phyloP scores from a whole-genome alignment of 768 basidiomycete species.

The Lactifluus piperatus region DNA sequence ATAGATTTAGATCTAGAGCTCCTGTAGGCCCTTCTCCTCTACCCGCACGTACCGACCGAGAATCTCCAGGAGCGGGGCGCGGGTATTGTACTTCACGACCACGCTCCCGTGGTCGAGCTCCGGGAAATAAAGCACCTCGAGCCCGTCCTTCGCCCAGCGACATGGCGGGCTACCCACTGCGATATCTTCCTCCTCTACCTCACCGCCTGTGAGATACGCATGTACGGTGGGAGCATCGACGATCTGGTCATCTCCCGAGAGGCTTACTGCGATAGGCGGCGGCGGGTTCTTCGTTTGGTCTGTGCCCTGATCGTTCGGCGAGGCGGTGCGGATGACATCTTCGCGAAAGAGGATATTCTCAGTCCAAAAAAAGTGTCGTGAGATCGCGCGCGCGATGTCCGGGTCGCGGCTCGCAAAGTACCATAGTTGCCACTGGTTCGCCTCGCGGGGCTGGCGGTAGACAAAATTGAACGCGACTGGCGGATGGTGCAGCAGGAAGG shows the following conservation, averaged over 20 bases:
- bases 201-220: conserved; percentile 33
- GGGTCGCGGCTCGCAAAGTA: conserved; percentile 58
- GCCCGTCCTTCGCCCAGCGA: conserved; percentile 25
- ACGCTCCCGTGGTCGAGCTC: conserved; percentile 36
- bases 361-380: conserved; percentile 58
- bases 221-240: conserved; percentile 33
- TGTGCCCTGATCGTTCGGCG: conserved; percentile 11
- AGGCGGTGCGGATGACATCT: conserved; percentile 31
- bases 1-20: too few species aligned
- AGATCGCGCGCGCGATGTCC: conserved; percentile 50
- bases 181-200: conserved; percentile 17
- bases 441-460: conserved; percentile 42
- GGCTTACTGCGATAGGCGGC: conserved; percentile 28
- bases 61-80: conserved; percentile 28
- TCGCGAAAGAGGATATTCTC: conserved; percentile 54
- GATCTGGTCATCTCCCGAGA: conserved; percentile 36
- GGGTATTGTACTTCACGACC: conserved; percentile 26
- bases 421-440: conserved; percentile 60
- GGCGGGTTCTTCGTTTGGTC: neutral
- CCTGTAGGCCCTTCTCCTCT: neutral
- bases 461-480: conserved; percentile 59
- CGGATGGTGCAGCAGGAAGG: conserved; percentile 53
- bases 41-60: conserved; percentile 27
- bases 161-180: neutral
- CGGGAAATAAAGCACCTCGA: conserved; percentile 35